Evolutionary conservation across 345 rosid species (phyloP), one percentile per base, ranked within the genome.

Genomic region (Ceriops zippeliana): DNA sequence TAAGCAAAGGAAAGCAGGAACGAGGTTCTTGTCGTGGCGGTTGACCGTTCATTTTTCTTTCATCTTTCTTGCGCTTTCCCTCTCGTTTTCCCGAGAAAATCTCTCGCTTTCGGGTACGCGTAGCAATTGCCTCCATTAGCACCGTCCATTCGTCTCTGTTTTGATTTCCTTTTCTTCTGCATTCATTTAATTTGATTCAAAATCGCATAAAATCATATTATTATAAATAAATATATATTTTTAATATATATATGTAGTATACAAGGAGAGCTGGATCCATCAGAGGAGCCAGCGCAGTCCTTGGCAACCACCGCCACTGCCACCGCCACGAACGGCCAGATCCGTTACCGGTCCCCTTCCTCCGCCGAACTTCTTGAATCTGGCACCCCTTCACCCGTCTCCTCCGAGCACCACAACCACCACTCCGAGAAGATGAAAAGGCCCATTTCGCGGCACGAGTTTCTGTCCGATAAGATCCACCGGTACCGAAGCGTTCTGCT

Each of bases 271-370:
- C 97, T 95, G 97, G 97, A 90, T 80, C 83, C 96, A 73, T 74
- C 73, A 67, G 87, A 83, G 88, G 96, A 91, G 59, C 84, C 86
- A 73, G 72, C 86, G 74, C 89, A 77, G 78, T 83, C 96, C 83
- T 67, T 86, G 70, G 86, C 84, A 84, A 26, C 79, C 69, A 85
- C 87, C 77, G 66, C 89, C 79, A 52, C 92, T 30, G 35, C 71
- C 82, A 78, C 79, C 38, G 0, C 31, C 28, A 89, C 84, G 76
- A 74, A 65, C 91, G 98, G 97, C 75, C 89, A 88, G 92, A 91
- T 95, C 84, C 96, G 99, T 24, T 90, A 90, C 88, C 87, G 98
- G 64, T 76, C 97, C 59, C 96, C 80, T 49, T 70, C 79, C 63
- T 75, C 75, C 21, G 47, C 75, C 17, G 75, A 66, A n/a, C 79